phyloP scores from a whole-genome alignment of 176 grass and related monocot species.

The Phragmites australis region DNA sequence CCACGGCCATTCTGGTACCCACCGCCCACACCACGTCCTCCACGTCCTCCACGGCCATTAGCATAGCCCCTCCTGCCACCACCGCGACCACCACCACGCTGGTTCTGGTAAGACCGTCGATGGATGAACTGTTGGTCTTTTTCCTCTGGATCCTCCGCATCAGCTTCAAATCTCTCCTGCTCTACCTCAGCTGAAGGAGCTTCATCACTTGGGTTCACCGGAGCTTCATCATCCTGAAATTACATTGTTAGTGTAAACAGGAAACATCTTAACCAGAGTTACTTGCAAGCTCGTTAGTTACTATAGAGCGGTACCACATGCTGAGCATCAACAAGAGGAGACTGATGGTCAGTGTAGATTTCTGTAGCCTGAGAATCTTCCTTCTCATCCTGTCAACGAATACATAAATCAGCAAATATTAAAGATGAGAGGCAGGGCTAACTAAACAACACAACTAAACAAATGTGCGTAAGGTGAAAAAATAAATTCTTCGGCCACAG shows the following conservation, averaged over 20 bases:
- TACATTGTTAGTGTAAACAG: background rate
- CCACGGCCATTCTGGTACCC: slow-evolving; percentile 39
- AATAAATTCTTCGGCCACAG: background rate
- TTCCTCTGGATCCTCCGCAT: slow-evolving; percentile 50
- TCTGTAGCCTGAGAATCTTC: slow-evolving; percentile 39
- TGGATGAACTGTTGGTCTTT: slow-evolving; percentile 54
- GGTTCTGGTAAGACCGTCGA: slow-evolving; percentile 48
- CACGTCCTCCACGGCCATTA: slow-evolving; percentile 55
- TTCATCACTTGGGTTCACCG: slow-evolving; percentile 34
- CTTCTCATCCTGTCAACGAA: slow-evolving; percentile 36
- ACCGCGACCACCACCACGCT: slow-evolving; percentile 48
- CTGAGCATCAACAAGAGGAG: slow-evolving; percentile 30
- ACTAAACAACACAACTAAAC: background rate
- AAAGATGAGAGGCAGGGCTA: background rate
- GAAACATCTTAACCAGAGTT: background rate
- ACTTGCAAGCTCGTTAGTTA: background rate
- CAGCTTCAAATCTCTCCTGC: slow-evolving; percentile 48
- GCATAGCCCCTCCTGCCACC: slow-evolving; percentile 51
- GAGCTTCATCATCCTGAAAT: slow-evolving; percentile 52
- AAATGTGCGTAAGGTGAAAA: background rate
- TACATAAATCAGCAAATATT: slow-evolving; percentile 14
- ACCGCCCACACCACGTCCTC: background rate
- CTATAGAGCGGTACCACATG: slow-evolving; percentile 37
- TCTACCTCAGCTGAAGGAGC: slow-evolving; percentile 38
- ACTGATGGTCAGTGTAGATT: slow-evolving; percentile 36